Evolutionary conservation across 192 early-diverging fungal genomes (phyloP).

Genomic region (Chytriomyces hyalinus): DNA sequence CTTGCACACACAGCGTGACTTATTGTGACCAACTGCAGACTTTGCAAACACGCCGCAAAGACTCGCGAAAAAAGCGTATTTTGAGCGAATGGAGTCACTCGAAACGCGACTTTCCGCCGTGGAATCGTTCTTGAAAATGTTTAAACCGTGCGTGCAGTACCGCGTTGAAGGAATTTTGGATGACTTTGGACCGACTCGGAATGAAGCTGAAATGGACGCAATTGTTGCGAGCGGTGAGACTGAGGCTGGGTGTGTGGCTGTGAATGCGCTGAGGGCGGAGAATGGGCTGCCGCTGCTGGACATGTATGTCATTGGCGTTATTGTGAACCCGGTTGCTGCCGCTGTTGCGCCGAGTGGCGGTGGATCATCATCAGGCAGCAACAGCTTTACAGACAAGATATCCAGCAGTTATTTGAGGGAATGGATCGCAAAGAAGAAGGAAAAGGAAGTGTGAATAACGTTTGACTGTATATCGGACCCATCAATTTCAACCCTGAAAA

Average conservation of each 20-base stretch:
- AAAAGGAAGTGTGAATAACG: too few species aligned
- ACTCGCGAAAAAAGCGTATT: slow-evolving; percentile 73
- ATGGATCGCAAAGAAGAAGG: background rate
- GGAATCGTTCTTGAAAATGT: slow-evolving; percentile 58
- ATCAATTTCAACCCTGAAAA: too few species aligned
- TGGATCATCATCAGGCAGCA: background rate
- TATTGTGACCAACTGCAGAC: background rate
- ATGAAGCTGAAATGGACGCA: slow-evolving; percentile 73
- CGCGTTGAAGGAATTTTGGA: slow-evolving; percentile 77
- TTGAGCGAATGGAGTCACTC: slow-evolving; percentile 71
- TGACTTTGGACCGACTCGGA: slow-evolving; percentile 84
- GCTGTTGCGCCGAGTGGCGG: background rate
- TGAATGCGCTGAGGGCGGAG: slow-evolving; percentile 77
- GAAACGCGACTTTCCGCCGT: slow-evolving; percentile 66
- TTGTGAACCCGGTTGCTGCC: background rate
- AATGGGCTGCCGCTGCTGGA: slow-evolving; percentile 59
- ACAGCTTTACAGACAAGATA: background rate
- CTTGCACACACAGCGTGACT: slow-evolving; percentile 1
- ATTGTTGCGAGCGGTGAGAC: slow-evolving; percentile 89
- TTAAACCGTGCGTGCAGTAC: slow-evolving; percentile 55
- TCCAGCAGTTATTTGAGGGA: background rate
- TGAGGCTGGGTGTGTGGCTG: slow-evolving; percentile 59
- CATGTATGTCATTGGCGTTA: slow-evolving; percentile 73
- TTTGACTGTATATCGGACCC: too few species aligned
- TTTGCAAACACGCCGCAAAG: slow-evolving; percentile 49